Evolutionary conservation across 73 alveolate species (phyloP), one percentile per base, ranked within the genome.

Genomic region (Paramecium tetraurelia): DNA sequence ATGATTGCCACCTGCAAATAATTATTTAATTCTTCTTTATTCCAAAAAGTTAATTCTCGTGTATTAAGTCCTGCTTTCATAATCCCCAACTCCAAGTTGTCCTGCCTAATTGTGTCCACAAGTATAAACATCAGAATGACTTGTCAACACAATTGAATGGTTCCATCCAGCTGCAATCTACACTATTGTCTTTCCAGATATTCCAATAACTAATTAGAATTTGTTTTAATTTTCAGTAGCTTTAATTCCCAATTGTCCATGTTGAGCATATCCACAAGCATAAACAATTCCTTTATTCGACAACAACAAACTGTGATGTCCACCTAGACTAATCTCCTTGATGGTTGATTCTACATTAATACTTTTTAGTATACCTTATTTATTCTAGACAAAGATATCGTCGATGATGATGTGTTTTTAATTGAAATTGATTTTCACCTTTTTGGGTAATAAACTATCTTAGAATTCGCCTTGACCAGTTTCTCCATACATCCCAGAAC

Each of bases 151-250:
- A 2, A 98, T 35, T 5, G 99, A 92, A 95, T 98, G 99, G 27
- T 98, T 97, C 99, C 99, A 98, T 10, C 99, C 99, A 59, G 99
- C 99, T 29, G 98, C 99, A 50, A 98, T 95, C 88, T 92, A 85
- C 1, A 72, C 92, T 2, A 98, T 93, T 29, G 87, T 92, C 83
- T 89, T 89, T 53, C 87, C 87, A 21, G 83, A 75, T 27, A 98
- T 93, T 75, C 97, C 98, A 68, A 18, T 95, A 16, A 98, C 99
- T 69, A 98, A 69, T 85, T 93, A 84, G 44, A 99, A 99, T 31
- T 92, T 86, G 46, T 96, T 93, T 36, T 96, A 93, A 90, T 98
- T 98, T 85, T 94, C 95, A 38, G 97, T 97, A 59, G 94, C 93
- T 88, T 98, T 97, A 57, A 97, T 85, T 11, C 99, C 99, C 5